Evolutionary conservation across 371 early-diverging fungal species (phyloP), one percentile per base, ranked within the genome.

Genomic region (Apophysomyces variabilis): DNA sequence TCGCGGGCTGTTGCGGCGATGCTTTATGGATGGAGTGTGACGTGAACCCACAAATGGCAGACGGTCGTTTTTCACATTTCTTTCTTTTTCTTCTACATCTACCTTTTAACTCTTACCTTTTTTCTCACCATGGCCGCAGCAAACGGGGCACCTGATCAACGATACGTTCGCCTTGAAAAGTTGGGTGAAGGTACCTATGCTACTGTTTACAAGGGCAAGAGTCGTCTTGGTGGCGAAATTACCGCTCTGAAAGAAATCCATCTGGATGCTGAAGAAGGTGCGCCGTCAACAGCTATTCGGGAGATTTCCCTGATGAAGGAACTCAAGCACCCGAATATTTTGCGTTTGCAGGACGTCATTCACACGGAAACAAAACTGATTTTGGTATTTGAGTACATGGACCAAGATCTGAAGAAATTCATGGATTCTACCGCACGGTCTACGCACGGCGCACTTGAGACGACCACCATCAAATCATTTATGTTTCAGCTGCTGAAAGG

Each of bases 131-230:
- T 66, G 69, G 61, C 66, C 46, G 61, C 70, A 26, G 50, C 72
- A 14, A 69, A 71, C 54, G 68, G 58, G 41, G 75, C 70, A 38
- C 79, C 78, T 35, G 77, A 78, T 45, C 71, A 85, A 64, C 79
- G 86, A 58, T 97, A 94, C 78, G 77, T 89, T 65, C 90, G 92
- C 59, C 79, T 92, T 47, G 96, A 96, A 74, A 96, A 97, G 80
- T 88, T 99, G 61, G 99, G 99, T 46, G 99, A 98, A 85, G 99
- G 99, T 39, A 99, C 99, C 35, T 99, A 99, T 74, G 99, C 99
- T n/a, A 96, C 94, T 7, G 99, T 99, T n/a, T 99, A 92, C 88
- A 99, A 98, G 85, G 99, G 98, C 68, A 88, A 92, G 80, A 92
- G 90, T 71, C 88, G 90, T 69, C 76, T 88, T 13, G 94, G 93